phyloP scores from a whole-genome alignment of 2,329 filamentous ascomycete genomes.

The Allantophomopsis cytisporea region DNA sequence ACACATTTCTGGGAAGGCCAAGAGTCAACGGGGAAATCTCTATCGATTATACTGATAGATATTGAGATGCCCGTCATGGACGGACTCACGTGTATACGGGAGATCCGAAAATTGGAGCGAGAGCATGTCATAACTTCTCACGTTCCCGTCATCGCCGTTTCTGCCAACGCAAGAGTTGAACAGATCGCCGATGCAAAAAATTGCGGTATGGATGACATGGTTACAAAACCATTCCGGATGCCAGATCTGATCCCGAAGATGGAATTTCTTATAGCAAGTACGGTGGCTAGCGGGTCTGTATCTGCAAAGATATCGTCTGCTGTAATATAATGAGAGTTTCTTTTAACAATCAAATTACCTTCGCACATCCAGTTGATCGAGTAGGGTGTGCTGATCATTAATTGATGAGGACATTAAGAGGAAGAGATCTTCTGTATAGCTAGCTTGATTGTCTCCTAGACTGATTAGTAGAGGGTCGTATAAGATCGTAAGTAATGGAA shows the following conservation, averaged over 20 bases:
- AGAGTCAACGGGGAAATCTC: constrained; percentile 27
- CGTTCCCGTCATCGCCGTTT: constrained; percentile 31
- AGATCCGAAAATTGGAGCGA: constrained; percentile 24
- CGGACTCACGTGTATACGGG: constrained; percentile 25
- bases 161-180: constrained; percentile 28
- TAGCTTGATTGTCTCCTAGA: too few relatives aligned
- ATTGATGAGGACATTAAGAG: too few relatives aligned
- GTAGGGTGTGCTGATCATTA: too few relatives aligned
- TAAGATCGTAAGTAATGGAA: too few relatives aligned
- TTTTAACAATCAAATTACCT: too few relatives aligned
- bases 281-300: too few relatives aligned
- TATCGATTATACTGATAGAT: constrained; percentile 39
- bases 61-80: constrained; percentile 36
- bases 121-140: constrained; percentile 30
- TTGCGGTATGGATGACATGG: constrained; percentile 44
- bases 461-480: too few relatives aligned
- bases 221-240: constrained; percentile 65
- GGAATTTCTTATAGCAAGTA: constrained; percentile 20
- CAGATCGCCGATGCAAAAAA: constrained; percentile 22
- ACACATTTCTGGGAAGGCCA: constrained; percentile 37
- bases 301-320: too few relatives aligned
- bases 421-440: too few relatives aligned
- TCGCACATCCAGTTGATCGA: too few relatives aligned
- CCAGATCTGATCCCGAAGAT: constrained; percentile 53
- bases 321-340: too few relatives aligned